Evolutionary conservation across 805 yeast genomes (phyloP).

Genomic region (Barnettozyma californica): DNA sequence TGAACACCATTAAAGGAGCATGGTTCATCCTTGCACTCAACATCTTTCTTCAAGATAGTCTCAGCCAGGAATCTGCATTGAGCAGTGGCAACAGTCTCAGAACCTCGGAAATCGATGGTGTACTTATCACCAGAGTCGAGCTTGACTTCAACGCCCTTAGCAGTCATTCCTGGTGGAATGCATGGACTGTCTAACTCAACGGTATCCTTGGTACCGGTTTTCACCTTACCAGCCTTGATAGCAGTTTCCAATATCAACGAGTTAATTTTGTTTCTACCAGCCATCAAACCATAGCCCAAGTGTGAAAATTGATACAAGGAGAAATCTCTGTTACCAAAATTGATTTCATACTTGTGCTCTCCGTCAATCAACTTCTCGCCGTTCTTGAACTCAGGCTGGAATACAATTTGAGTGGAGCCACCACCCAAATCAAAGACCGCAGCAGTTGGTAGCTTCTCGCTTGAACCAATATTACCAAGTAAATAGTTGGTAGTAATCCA

Average conservation of each 20-base stretch:
- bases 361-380: conserved; percentile 71
- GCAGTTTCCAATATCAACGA: conserved; percentile 51
- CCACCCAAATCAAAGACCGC: conserved; percentile 98
- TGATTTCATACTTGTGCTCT: conserved; percentile 77
- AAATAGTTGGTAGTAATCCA: conserved; percentile 96
- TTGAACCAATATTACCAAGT: conserved; percentile 85
- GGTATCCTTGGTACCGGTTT: conserved; percentile 35
- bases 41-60: conserved; percentile 74
- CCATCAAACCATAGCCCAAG: conserved; percentile 92
- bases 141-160: conserved; percentile 58
- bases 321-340: conserved; percentile 79
- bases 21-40: conserved; percentile 66
- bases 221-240: conserved; percentile 36
- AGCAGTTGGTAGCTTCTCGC: conserved; percentile 74
- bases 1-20: conserved; percentile 97
- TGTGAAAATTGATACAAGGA: conserved; percentile 90
- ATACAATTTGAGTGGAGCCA: conserved; percentile 97
- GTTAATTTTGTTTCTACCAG: conserved; percentile 84
- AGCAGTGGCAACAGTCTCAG: conserved; percentile 58
- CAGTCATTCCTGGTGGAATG: conserved; percentile 68
- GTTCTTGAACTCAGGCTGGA: conserved; percentile 75
- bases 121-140: conserved; percentile 42
- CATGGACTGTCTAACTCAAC: conserved; percentile 72
- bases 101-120: conserved; percentile 60
- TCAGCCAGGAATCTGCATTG: conserved; percentile 89